phyloP scores from a whole-genome alignment of 768 basidiomycete genomes.

The Pleurotus eryngii region DNA sequence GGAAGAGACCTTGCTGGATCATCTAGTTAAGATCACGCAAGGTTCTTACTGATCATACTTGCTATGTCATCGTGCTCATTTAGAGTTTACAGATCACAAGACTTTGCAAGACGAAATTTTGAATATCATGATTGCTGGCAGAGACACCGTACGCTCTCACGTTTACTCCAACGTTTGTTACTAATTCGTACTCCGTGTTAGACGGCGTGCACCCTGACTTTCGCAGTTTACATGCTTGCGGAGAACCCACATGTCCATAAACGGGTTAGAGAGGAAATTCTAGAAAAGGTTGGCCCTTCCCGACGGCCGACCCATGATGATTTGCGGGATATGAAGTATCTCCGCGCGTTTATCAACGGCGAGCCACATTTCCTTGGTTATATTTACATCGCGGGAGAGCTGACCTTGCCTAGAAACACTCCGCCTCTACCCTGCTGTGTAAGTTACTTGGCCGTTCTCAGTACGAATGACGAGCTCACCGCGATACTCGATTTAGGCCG shows the following conservation, averaged over 20 bases:
- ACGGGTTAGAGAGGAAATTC: slow-evolving; percentile 49
- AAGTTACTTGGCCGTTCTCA: slow-evolving; percentile 13
- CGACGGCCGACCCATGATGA: slow-evolving; percentile 51
- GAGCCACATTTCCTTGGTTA: slow-evolving; percentile 5
- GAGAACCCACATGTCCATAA: slow-evolving; percentile 44
- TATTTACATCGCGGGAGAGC: no score
- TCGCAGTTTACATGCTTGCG: slow-evolving; percentile 52
- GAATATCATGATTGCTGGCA: slow-evolving; percentile 56
- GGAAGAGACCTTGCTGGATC: slow-evolving; percentile 42
- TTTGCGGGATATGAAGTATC: slow-evolving; percentile 55
- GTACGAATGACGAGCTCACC: background rate
- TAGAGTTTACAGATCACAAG: slow-evolving; percentile 24
- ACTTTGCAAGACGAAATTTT: slow-evolving; percentile 47
- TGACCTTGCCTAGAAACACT: slow-evolving; percentile 38
- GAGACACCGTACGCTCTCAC: slow-evolving; percentile 43
- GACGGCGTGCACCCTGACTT: slow-evolving; percentile 52
- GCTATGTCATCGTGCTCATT: background rate
- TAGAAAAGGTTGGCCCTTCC: slow-evolving; percentile 38
- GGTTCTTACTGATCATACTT: slow-evolving; percentile 26
- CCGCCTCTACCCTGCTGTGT: slow-evolving; percentile 52
- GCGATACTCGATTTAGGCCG: slow-evolving; percentile 21
- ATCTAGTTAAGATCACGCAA: slow-evolving; percentile 49
- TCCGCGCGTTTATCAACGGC: slow-evolving; percentile 57
- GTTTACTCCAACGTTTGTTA: background rate
- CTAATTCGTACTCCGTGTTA: slow-evolving; percentile 10